phyloP scores from a whole-genome alignment of 257 asterid species.

The Solanum infundibuliforme region DNA sequence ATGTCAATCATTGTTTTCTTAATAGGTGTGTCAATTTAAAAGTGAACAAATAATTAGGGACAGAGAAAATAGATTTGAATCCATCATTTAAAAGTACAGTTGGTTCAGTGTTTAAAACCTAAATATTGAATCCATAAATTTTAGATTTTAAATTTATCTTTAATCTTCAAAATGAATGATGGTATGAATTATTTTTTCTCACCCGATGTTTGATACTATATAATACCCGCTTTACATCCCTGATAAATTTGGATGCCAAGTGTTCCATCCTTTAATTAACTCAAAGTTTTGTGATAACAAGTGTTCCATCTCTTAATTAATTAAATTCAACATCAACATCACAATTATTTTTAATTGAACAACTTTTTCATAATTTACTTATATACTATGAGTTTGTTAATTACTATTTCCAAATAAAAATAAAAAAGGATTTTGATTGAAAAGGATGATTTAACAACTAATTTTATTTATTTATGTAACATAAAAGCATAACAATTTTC shows the following conservation, averaged over 20 bases:
- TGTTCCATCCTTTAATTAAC: background rate
- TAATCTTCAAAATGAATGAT: too few species aligned
- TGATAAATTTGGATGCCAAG: background rate
- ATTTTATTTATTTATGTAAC: background rate
- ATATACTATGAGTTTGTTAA: background rate
- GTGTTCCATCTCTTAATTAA: background rate
- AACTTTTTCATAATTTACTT: background rate
- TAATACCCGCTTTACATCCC: background rate
- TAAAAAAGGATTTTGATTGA: background rate
- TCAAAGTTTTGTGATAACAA: constrained; percentile 2
- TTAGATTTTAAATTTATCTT: too few species aligned
- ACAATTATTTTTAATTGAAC: background rate
- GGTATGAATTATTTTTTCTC: background rate
- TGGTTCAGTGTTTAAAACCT: background rate
- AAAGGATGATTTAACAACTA: background rate
- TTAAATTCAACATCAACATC: background rate
- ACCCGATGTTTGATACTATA: background rate
- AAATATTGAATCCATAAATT: too few species aligned
- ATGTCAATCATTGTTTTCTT: too few species aligned
- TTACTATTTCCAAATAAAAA: background rate
- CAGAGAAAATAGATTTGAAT: too few species aligned
- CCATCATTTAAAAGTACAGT: background rate
- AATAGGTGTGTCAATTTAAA: too few species aligned
- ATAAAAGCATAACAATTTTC: background rate
- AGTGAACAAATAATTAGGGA: too few species aligned